Evolutionary conservation across 768 basidiomycete genomes (phyloP).

Genomic region (Termitomyces sp.): DNA sequence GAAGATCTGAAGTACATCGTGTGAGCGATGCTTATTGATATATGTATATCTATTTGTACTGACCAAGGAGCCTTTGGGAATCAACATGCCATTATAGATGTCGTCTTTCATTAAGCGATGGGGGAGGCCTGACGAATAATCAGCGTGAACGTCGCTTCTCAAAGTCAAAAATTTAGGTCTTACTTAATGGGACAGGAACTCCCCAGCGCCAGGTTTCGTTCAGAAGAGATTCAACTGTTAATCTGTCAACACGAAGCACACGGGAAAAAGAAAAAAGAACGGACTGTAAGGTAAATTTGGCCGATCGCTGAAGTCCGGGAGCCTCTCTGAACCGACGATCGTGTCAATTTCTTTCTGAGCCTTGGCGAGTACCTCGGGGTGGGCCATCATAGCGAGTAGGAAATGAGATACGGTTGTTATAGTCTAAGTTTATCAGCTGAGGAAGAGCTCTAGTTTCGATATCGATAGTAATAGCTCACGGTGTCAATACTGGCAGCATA

Average conservation of each 20-base stretch:
- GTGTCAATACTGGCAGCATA: conserved; percentile 67
- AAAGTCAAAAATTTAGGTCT: conserved; percentile 13
- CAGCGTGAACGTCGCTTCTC: not conserved
- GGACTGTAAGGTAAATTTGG: conserved; percentile 49
- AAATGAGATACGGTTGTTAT: conserved; percentile 56
- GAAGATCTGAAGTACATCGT: conserved; percentile 32
- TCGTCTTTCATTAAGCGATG: conserved; percentile 67
- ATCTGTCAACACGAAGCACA: not conserved
- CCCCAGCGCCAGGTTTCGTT: conserved; percentile 56
- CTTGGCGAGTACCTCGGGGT: conserved; percentile 53
- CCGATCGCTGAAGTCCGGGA: conserved; percentile 61
- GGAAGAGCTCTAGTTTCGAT: not conserved
- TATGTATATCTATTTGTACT: conserved; percentile 13
- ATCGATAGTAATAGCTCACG: conserved; percentile 26
- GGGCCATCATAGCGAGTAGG: conserved; percentile 60
- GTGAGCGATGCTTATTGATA: conserved; percentile 6
- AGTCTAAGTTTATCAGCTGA: conserved; percentile 32
- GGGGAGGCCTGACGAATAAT: conserved; percentile 45
- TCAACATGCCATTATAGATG: conserved; percentile 50
- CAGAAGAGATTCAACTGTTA: conserved; percentile 46
- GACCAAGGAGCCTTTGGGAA: conserved; percentile 63
- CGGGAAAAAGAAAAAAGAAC: conserved; percentile 10
- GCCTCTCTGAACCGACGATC: conserved; percentile 50
- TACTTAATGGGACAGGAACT: conserved; percentile 55
- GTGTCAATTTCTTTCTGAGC: conserved; percentile 67